Evolutionary conservation across 768 basidiomycete species (phyloP), one percentile per base, ranked within the genome.

Genomic region (Tricholoma terreum): DNA sequence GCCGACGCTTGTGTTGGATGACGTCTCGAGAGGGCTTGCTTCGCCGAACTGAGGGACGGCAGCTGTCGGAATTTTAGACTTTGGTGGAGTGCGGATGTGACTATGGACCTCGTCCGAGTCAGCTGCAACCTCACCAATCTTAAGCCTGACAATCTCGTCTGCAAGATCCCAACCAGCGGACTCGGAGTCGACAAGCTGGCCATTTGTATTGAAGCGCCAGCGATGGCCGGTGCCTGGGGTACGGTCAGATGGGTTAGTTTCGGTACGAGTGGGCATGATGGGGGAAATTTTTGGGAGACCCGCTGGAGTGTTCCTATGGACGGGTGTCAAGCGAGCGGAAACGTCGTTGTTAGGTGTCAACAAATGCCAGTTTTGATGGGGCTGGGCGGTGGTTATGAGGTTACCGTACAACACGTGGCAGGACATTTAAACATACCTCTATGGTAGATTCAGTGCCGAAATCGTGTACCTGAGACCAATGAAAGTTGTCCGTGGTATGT

Each of bases 81-180:
- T 86, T 50, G 86, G 85, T 6, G 86, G 86, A 51, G 88, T 87
- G 58, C 79, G 84, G 66, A 88, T 77, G 61, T 82, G 77, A n/a
- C 64, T 61, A 58, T 72, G 76, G 57, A 79, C 75, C 34, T 84
- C 81, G 54, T 84, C 84, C 54, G 71, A 68, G 51, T 85, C 84
- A 48, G 73, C 68, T 52, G 71, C 69, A 57, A 78, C 80, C 59
- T 83, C 81, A 61, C 76, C 77, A 55, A 92, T 85, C 66, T 87
- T 86, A 61, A 91, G 73, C 69, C 86, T 83, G 61, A 83, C 85
- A 52, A 92, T 83, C 60, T 86, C 85, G 67, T 89, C 85, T 38
- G 87, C 77, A 57, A 91, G 78, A 54, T 86, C 85, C 89, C 89
- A 91, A 49, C 83, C 80, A 52, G 80, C 72, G 52, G 81, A 63